phyloP scores from a whole-genome alignment of 345 rosid species.

The Pugionium dolabratum region DNA sequence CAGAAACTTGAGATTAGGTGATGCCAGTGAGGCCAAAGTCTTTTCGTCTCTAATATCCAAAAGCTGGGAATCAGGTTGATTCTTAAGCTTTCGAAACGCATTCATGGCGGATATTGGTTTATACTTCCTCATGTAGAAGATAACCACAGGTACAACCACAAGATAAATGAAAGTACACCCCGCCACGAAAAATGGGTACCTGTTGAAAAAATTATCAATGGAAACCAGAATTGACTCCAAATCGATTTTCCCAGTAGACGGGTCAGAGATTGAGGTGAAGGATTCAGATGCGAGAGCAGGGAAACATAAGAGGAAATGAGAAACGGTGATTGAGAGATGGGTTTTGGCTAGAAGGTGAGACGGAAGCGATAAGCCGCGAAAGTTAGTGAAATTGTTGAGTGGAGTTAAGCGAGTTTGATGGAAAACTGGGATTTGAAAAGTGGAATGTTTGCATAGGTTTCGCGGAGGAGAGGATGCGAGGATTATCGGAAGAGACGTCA shows the following conservation, averaged over 20 bases:
- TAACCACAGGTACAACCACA: constrained; percentile 58
- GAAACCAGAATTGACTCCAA: constrained; percentile 64
- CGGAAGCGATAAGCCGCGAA: not conserved
- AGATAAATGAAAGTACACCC: constrained; percentile 83
- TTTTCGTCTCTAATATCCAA: constrained; percentile 73
- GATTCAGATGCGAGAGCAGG: constrained; percentile 65
- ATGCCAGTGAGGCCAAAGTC: constrained; percentile 54
- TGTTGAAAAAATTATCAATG: constrained; percentile 69
- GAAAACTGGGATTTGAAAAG: not conserved
- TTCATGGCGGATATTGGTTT: constrained; percentile 61
- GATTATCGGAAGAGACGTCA: constrained; percentile 34
- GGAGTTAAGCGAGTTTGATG: not conserved
- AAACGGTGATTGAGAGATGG: constrained; percentile 44
- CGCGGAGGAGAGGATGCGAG: constrained; percentile 34
- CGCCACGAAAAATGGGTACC: constrained; percentile 85
- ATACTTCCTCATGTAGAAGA: constrained; percentile 66
- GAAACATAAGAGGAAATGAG: constrained; percentile 46
- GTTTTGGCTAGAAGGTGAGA: constrained; percentile 36
- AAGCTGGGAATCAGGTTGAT: constrained; percentile 62
- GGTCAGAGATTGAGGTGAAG: constrained; percentile 38
- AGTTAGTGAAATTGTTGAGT: not conserved
- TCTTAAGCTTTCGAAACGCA: constrained; percentile 70
- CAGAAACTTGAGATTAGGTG: constrained; percentile 66
- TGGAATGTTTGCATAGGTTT: constrained; percentile 14
- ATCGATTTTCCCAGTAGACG: constrained; percentile 55